Base-by-base conservation (phyloP, 805 yeast species). In the Saitoella complicata region DNA sequence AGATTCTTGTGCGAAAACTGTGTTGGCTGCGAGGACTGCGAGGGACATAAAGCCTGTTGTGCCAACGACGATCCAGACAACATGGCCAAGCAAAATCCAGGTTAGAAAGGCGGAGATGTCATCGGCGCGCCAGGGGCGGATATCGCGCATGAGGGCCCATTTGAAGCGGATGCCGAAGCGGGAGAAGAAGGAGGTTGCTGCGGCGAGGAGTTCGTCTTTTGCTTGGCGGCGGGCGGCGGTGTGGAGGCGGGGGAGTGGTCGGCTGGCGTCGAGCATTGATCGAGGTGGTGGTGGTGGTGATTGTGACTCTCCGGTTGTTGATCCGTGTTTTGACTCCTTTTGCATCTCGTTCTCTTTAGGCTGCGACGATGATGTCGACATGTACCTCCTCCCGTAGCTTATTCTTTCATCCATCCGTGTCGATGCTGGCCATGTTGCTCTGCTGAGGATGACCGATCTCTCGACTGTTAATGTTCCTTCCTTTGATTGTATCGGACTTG, bases 11-110 rank as follows among this genome's bases (percentile, higher is more conserved):
- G 94, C 93, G 55, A 84, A 78, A 7, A 85, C 80, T 1, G 95
- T 80, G 58, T 87, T 86, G 58, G 81, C 63, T 3, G 87, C 69
- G 59, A 79, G 76, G 8, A 91, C 69, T 1, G 87, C 68, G 39
- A 86, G 58, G 5, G 96, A 86, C 31, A 84, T 74, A 58, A 88
- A 88, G 1, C 97, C 85, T 1, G 99, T 91, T 7, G 98, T 88
- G 7, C 88, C 96, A 30, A 87, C 62, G 13, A 85, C 64, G 44
- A 91, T 70, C 63, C 93, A 67, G 6, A 84, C 59, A 1, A 81
- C 78, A 56, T 91, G 88, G 2, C 95, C 93, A 58, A 91, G 78
- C 41, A 91, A 72, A 31, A 91, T 65, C 95, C 97, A 87, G 5
- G 95, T 82, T 46, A 88, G 75, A 49, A 91, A 69, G 2, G 97